Base-by-base conservation (phyloP, 148 eudicot genomes). In the Rhododendron williamsianum region DNA sequence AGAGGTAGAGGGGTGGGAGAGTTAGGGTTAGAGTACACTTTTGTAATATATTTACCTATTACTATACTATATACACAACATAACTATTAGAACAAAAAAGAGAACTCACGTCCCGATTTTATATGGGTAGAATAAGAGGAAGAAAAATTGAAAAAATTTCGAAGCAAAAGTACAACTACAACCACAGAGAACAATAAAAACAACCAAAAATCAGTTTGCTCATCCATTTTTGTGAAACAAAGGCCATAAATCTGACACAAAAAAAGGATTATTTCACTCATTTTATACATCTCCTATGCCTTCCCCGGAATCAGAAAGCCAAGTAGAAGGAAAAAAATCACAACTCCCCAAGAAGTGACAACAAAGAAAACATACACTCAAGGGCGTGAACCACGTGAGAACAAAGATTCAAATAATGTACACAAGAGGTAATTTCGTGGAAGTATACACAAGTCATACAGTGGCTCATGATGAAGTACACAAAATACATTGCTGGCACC, bases 401-500 rank as follows among this genome's bases (percentile, higher is more conserved):
- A 43, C 60, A 69, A 84, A 78, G 85, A 77, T 51, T 86, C 82
- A 74, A 60, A 82, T 63, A 46, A 21, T 80, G 81, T 87, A 83
- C 81, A 85, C 87, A 87, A 45, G 83, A 86, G 83, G 87, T 81
- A 76, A 51, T 86, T 63, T 73, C 78, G 63, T 78, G 82, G 83
- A 87, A 86, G 87, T 91, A 86, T 87, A 85, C 90, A 88, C 86
- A 86, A 83, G 74, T 65, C 77, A 80, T 80, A 86, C 83, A 87
- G 87, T 81, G 83, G 88, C 88, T 91, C 82, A 30, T 78, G 86
- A 58, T 85, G 85, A 81, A 78, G 81, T 83, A 88, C 91, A 92
- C 85, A 88, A 83, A 87, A 81, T 86, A 88, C 78, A 83, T 67
- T 74, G 84, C 76, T 81, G 88, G 86, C 65, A 84, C 85, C 77